Evolutionary conservation across 805 yeast genomes (phyloP).

Genomic region (Candida michaelii): DNA sequence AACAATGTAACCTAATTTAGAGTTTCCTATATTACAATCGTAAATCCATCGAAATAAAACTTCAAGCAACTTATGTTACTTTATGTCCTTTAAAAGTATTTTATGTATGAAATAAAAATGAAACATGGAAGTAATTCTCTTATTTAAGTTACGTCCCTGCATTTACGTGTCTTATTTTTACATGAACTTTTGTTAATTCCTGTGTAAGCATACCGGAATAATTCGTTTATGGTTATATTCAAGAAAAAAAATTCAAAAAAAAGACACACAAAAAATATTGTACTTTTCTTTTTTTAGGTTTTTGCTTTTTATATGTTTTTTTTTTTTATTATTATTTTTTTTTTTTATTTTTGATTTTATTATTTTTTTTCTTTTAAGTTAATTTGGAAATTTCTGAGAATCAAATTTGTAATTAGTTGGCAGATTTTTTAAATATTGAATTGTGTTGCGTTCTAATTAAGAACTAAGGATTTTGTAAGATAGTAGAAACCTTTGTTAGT

Average conservation of each 20-base stretch:
- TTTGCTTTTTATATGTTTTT: background rate
- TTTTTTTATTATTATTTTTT: background rate
- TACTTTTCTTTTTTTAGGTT: slow-evolving; percentile 3
- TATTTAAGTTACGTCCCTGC: background rate
- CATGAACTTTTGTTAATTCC: background rate
- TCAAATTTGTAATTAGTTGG: slow-evolving; percentile 3
- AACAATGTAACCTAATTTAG: background rate
- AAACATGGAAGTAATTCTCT: background rate
- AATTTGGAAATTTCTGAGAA: slow-evolving; percentile 4
- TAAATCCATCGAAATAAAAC: background rate
- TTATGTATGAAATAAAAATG: background rate
- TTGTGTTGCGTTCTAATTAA: background rate
- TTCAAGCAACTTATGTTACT: background rate
- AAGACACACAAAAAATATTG: background rate
- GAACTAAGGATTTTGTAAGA: background rate
- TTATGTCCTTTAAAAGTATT: no score
- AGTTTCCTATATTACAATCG: background rate
- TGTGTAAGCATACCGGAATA: background rate
- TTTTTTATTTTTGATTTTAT: background rate
- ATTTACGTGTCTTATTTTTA: background rate
- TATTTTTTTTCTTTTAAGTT: background rate
- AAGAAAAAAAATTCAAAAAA: background rate
- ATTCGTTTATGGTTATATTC: background rate
- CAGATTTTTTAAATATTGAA: background rate
- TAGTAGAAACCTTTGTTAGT: background rate